Conservation (phyloP, 768 basidiomycete species). For the Neoboletus subvelutipes region DNA sequence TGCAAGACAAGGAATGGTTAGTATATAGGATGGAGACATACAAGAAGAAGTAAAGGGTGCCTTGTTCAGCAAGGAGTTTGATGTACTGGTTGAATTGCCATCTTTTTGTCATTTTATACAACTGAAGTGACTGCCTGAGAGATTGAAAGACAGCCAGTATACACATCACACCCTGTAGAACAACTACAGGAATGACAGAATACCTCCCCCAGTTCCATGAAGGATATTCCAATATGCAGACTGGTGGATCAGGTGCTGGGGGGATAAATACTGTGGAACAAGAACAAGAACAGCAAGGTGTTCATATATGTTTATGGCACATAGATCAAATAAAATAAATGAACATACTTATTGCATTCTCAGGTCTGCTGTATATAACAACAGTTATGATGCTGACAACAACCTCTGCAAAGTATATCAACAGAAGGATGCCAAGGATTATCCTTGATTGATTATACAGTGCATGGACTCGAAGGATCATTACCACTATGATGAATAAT, state of each 20-base stretch:
- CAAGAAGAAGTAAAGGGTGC: conserved; percentile 9
- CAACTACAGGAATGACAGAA: background rate
- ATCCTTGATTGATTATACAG: background rate
- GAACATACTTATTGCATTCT: background rate
- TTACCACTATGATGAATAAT: conserved; percentile 1
- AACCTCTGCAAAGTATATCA: background rate
- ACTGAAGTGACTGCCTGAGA: background rate
- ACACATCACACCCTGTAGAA: conserved; percentile 6
- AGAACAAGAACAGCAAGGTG: background rate
- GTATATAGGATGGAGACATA: background rate
- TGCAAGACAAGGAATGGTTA: too few relatives aligned
- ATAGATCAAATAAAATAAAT: background rate
- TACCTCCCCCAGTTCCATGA: conserved; percentile 5
- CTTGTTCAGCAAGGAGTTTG: conserved; percentile 2
- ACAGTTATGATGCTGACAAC: background rate
- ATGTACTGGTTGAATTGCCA: conserved; percentile 13
- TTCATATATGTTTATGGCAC: background rate
- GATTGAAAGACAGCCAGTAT: background rate
- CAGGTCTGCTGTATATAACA: background rate
- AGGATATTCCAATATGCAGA: conserved; percentile 1
- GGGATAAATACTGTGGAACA: background rate
- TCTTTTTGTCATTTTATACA: background rate
- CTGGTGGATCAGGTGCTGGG: background rate
- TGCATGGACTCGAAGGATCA: conserved; percentile 12
- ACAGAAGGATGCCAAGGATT: background rate